A percentile compares a stretch with the other conserved stretches of the same genome.
These are phyloP conservation scores for Periconia sp. DNA, from an alignment of 2,329 filamentous ascomycete species.

Conservation along the genomic window DNA sequence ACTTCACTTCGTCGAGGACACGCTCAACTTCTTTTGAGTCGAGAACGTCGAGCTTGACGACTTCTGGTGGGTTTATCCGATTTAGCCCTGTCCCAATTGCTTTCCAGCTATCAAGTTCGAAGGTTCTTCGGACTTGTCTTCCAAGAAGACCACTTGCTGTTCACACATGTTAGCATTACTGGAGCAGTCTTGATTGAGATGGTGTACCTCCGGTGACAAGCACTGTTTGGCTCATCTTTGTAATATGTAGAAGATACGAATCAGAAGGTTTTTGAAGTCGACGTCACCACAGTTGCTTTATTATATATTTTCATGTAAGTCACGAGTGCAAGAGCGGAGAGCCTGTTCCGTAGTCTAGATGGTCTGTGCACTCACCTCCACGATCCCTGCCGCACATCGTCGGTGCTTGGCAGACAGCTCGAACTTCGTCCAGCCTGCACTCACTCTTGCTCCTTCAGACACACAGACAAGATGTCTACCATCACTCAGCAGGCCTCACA, in stretches of 20 bases:
- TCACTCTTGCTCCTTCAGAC: no score
- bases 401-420: neutral
- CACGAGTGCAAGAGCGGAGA: no score
- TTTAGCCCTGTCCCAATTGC: slow-evolving; percentile 62
- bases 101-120: slow-evolving; percentile 68
- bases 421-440: slow-evolving; percentile 13
- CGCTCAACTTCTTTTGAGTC: slow-evolving; percentile 53
- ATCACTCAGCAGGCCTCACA: slow-evolving; percentile 78
- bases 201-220: slow-evolving; percentile 75
- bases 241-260: no score
- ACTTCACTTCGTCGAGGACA: slow-evolving; percentile 61
- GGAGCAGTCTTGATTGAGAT: slow-evolving; percentile 5
- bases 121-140: slow-evolving; percentile 75
- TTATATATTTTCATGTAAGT: no score
- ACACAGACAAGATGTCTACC: no score
- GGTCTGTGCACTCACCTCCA: slow-evolving; percentile 1
- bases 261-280: no score
- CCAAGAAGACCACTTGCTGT: slow-evolving; percentile 78
- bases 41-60: slow-evolving; percentile 61
- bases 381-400: slow-evolving; percentile 17
- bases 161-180: slow-evolving; percentile 14
- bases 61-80: slow-evolving; percentile 71
- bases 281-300: no score
- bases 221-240: slow-evolving; percentile 58
- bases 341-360: no score